These are phyloP conservation scores for Paraphaeosphaeria minitans DNA, from an alignment of 2,329 filamentous ascomycete species.

Conservation along the genomic window DNA sequence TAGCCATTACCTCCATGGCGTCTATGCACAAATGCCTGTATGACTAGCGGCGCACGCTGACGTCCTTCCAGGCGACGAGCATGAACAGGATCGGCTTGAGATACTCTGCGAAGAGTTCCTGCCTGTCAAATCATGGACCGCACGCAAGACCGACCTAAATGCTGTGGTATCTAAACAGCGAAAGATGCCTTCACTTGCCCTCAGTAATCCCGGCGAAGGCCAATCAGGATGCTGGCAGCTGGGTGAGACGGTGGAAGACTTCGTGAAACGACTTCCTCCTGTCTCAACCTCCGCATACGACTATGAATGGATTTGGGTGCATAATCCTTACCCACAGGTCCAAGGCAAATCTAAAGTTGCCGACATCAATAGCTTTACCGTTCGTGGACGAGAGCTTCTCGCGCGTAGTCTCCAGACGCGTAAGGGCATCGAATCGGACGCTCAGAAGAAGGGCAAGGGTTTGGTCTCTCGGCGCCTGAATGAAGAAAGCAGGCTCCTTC, in stretches of 20 bases:
- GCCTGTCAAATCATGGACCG: slow-evolving; percentile 24
- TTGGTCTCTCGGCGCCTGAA: slow-evolving; percentile 48
- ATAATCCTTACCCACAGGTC: slow-evolving; percentile 62
- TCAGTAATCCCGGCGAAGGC: slow-evolving; percentile 63
- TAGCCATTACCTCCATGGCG: not conserved
- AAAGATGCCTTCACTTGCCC: slow-evolving; percentile 17
- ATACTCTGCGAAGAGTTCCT: slow-evolving; percentile 23
- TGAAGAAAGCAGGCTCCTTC: slow-evolving; percentile 50
- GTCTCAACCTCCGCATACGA: slow-evolving; percentile 54
- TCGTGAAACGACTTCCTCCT: slow-evolving; percentile 71
- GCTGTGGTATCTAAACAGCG: slow-evolving; percentile 22
- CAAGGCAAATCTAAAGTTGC: slow-evolving; percentile 23
- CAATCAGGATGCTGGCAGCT: slow-evolving; percentile 63
- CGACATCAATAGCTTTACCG: slow-evolving; percentile 56
- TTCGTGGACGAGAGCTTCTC: slow-evolving; percentile 62
- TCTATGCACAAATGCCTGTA: not conserved
- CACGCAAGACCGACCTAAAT: slow-evolving; percentile 33
- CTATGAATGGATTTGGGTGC: slow-evolving; percentile 74
- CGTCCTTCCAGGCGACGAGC: slow-evolving; percentile 30
- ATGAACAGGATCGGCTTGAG: slow-evolving; percentile 30
- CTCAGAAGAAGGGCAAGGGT: slow-evolving; percentile 9
- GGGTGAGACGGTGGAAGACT: slow-evolving; percentile 66
- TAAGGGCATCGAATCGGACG: slow-evolving; percentile 55
- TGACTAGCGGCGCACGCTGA: not conserved
- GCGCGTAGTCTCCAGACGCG: slow-evolving; percentile 54